Percentiles rank a stretch among this genome's conserved stretches.
Conservation (phyloP, 2,329 filamentous ascomycete genomes). For the Penicillium palitans region DNA sequence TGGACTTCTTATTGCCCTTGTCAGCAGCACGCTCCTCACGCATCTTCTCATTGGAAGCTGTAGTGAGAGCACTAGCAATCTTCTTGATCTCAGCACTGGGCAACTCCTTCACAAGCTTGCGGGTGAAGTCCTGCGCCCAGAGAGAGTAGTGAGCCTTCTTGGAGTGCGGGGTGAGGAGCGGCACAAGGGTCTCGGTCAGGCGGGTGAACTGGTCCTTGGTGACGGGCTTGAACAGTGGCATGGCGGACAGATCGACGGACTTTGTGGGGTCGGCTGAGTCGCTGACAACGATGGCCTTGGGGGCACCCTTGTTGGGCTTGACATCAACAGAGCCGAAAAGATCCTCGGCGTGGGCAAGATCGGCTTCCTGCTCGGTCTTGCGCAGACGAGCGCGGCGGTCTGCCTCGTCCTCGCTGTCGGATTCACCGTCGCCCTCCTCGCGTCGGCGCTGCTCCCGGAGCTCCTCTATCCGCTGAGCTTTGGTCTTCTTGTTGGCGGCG, state of each 20-base stretch:
- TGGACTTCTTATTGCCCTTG: conserved; percentile 94
- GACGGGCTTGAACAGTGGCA: conserved; percentile 84
- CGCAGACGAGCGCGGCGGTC: conserved; percentile 72
- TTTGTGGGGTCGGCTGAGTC: conserved; percentile 73
- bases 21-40: conserved; percentile 95
- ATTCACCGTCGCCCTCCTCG: conserved; percentile 60
- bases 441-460: conserved; percentile 63
- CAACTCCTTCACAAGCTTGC: conserved; percentile 82
- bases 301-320: conserved; percentile 64
- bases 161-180: conserved; percentile 69
- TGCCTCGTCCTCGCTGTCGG: conserved; percentile 68
- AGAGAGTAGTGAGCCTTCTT: conserved; percentile 90
- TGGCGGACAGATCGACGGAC: conserved; percentile 74
- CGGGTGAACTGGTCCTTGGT: conserved; percentile 84
- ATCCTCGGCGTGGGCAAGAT: conserved; percentile 86
- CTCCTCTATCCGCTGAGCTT: conserved; percentile 81
- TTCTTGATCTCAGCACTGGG: conserved; percentile 96
- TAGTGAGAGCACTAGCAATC: conserved; percentile 81
- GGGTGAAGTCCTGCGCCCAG: conserved; percentile 88
- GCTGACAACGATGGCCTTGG: conserved; percentile 63
- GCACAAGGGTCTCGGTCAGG: conserved; percentile 74
- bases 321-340: conserved; percentile 78
- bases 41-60: conserved; percentile 95
- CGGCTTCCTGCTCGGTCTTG: conserved; percentile 79
- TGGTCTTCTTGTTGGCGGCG: conserved; percentile 86